Percentiles rank a stretch among this genome's conserved stretches.
Evolutionary conservation across 148 eudicot species (phyloP).

Genomic region (Heliamphora exappendiculata): DNA sequence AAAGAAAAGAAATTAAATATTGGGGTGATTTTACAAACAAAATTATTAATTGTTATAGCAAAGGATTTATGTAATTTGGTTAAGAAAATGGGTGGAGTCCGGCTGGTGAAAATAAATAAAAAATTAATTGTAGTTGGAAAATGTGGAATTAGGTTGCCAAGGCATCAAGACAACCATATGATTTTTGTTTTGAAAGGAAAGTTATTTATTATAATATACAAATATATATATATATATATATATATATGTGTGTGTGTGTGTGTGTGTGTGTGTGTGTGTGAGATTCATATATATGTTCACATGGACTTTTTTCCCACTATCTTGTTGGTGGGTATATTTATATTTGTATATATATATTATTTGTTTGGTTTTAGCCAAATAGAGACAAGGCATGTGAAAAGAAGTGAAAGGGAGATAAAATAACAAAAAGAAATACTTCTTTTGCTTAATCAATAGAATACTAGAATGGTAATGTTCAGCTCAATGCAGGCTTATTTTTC

Average conservation of each 20-base stretch:
- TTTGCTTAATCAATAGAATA: too few relatives aligned
- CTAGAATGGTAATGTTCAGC: too few relatives aligned
- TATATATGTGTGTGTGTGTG: background rate
- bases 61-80: slow-evolving; percentile 63
- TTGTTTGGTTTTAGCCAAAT: background rate
- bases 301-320: background rate
- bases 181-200: background rate
- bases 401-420: slow-evolving; percentile 4
- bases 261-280: background rate
- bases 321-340: background rate
- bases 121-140: slow-evolving; percentile 49
- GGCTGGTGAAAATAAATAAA: slow-evolving; percentile 26
- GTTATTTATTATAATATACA: background rate
- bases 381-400: slow-evolving; percentile 5
- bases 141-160: slow-evolving; percentile 99
- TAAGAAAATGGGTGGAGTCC: slow-evolving; percentile 72
- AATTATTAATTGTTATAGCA: slow-evolving; percentile 39
- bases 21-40: slow-evolving; percentile 25
- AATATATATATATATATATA: background rate
- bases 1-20: slow-evolving; percentile 39
- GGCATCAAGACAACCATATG: slow-evolving; percentile 56
- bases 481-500: too few relatives aligned
- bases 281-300: background rate
- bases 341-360: too few relatives aligned
- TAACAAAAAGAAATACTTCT: background rate